Evolutionary conservation across 2,329 filamentous ascomycete species (phyloP).

Genomic region (Penicillium sp.): DNA sequence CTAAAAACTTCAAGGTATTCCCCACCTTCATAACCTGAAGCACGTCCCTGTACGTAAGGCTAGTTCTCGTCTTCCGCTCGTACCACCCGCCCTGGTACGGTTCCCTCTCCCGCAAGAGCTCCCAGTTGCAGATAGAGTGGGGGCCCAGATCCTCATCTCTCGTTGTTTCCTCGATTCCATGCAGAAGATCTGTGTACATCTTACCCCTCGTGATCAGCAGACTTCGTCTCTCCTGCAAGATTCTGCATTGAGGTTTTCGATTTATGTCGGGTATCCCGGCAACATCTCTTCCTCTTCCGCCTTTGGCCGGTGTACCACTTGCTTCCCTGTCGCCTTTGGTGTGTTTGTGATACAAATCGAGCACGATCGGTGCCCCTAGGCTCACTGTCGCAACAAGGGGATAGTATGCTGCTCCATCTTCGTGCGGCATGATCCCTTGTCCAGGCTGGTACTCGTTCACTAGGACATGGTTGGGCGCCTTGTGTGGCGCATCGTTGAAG

Average conservation of each 20-base stretch:
- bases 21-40: slow-evolving; percentile 74
- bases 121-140: slow-evolving; percentile 56
- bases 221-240: slow-evolving; percentile 82
- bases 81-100: slow-evolving; percentile 43
- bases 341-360: slow-evolving; percentile 70
- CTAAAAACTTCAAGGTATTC: slow-evolving; percentile 60
- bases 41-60: slow-evolving; percentile 76
- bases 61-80: slow-evolving; percentile 53
- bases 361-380: slow-evolving; percentile 71
- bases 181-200: slow-evolving; percentile 57
- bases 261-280: neutral
- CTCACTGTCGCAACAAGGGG: slow-evolving; percentile 89
- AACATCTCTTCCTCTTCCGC: slow-evolving; percentile 1
- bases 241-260: slow-evolving; percentile 46
- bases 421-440: slow-evolving; percentile 95
- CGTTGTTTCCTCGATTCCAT: slow-evolving; percentile 56
- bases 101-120: slow-evolving; percentile 47
- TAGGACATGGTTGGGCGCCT: slow-evolving; percentile 80
- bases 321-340: slow-evolving; percentile 18
- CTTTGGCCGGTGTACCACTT: slow-evolving; percentile 19
- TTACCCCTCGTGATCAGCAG: slow-evolving; percentile 55
- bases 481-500: slow-evolving; percentile 67
- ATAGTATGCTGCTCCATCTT: slow-evolving; percentile 85
- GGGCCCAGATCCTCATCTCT: slow-evolving; percentile 64
- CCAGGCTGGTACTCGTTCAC: slow-evolving; percentile 88